Evolutionary conservation across 2,329 filamentous ascomycete genomes (phyloP).

Genomic region (Neobulgaria alba): DNA sequence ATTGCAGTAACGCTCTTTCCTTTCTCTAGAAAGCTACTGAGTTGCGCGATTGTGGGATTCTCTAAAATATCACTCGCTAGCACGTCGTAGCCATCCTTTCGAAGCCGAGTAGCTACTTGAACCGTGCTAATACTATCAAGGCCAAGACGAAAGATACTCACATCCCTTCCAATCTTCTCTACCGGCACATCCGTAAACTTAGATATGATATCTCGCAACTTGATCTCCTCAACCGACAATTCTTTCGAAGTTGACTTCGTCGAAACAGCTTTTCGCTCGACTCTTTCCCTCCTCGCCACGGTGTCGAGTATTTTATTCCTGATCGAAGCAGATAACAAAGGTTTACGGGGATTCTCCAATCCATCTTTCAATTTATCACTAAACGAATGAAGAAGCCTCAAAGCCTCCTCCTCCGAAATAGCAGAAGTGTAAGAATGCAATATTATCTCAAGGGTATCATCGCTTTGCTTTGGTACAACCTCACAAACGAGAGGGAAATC

Average conservation of each 20-base stretch:
- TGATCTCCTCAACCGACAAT: conserved; percentile 29
- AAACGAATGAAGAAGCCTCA: conserved; percentile 17
- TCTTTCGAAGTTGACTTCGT: not conserved
- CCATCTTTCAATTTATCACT: conserved; percentile 16
- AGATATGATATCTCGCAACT: conserved; percentile 36
- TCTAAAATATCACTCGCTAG: conserved; percentile 69
- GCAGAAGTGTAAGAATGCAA: conserved; percentile 53
- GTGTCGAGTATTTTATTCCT: conserved; percentile 18
- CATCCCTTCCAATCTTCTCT: conserved; percentile 46
- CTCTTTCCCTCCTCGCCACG: conserved; percentile 1
- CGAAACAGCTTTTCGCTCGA: not conserved
- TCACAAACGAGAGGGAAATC: conserved; percentile 74
- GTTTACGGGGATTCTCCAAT: conserved; percentile 23
- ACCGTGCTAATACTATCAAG: conserved; percentile 84
- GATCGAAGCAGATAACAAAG: conserved; percentile 16
- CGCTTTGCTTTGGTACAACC: conserved; percentile 46
- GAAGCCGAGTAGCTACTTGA: conserved; percentile 64
- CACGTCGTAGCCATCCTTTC: conserved; percentile 47
- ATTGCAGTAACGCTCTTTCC: not conserved
- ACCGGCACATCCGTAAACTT: conserved; percentile 45
- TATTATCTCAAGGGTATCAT: conserved; percentile 47
- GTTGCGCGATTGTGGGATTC: conserved; percentile 37
- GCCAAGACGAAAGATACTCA: conserved; percentile 79
- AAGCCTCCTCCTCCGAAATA: conserved; percentile 16
- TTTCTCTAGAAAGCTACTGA: conserved; percentile 16